Evolutionary conservation across 192 early-diverging fungal species (phyloP).

Genomic region (Cetraspora pellucida): DNA sequence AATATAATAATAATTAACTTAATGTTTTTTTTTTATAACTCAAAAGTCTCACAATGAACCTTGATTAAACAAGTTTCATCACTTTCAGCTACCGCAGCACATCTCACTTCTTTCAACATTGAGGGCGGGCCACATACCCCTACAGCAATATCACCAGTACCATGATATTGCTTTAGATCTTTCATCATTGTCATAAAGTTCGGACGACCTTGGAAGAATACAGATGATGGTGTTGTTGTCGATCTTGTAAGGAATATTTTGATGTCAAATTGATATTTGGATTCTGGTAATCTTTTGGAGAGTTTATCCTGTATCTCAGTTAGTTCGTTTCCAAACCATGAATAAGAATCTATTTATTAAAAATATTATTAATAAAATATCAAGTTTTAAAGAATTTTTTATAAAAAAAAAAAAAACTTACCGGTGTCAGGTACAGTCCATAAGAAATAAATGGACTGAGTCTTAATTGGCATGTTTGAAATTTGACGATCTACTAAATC

Average conservation of each 20-base stretch:
- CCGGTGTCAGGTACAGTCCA: constrained; percentile 44
- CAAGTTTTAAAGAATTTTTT: neutral
- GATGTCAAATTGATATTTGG: constrained; percentile 11
- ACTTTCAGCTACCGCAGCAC: constrained; percentile 33
- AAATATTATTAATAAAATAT: neutral
- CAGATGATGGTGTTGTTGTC: constrained; percentile 24
- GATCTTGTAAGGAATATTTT: constrained; percentile 21
- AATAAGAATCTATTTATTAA: constrained; percentile 14
- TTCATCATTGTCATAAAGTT: constrained; percentile 34
- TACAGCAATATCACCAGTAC: constrained; percentile 34
- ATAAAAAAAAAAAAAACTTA: constrained; percentile 28
- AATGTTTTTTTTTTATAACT: constrained; percentile 36
- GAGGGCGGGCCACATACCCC: constrained; percentile 43
- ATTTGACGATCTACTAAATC: constrained; percentile 43
- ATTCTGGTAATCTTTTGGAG: neutral
- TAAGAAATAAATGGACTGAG: constrained; percentile 42
- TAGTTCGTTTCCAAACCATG: constrained; percentile 22
- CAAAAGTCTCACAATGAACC: constrained; percentile 47
- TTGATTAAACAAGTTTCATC: constrained; percentile 32
- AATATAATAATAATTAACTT: neutral
- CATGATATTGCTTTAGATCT: constrained; percentile 26
- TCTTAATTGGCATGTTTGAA: constrained; percentile 36
- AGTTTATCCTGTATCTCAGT: neutral
- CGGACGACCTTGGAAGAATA: constrained; percentile 35
- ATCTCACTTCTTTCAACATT: constrained; percentile 40